These are phyloP conservation scores for Agrocybe pediades DNA, from an alignment of 768 basidiomycete species.

Conservation along the genomic window DNA sequence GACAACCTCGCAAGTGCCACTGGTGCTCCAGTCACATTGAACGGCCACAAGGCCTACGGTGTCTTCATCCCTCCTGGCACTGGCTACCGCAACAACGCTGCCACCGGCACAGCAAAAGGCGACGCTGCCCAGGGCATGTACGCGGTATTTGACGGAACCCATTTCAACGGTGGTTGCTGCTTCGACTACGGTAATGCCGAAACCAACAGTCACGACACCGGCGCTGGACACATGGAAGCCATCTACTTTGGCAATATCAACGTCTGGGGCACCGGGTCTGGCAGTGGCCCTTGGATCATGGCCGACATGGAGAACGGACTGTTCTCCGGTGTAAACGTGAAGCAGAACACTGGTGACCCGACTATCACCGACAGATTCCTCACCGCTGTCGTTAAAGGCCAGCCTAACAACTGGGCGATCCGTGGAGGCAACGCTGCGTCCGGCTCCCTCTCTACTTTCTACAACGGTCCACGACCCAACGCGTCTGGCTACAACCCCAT, in stretches of 20 bases:
- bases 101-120: slow-evolving; percentile 9
- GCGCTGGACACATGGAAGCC: slow-evolving; percentile 12
- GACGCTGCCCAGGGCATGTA: slow-evolving; percentile 12
- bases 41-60: slow-evolving; percentile 13
- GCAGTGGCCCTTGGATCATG: slow-evolving; percentile 14
- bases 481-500: slow-evolving; percentile 11
- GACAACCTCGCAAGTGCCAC: slow-evolving; percentile 13
- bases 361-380: slow-evolving; percentile 5
- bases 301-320: slow-evolving; percentile 13
- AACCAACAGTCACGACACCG: slow-evolving; percentile 10
- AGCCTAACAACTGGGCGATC: too few relatives aligned
- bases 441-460: slow-evolving; percentile 8
- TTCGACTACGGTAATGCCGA: slow-evolving; percentile 15
- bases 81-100: slow-evolving; percentile 14
- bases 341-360: slow-evolving; percentile 8
- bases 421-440: slow-evolving; percentile 12
- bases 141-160: slow-evolving; percentile 13
- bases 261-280: slow-evolving; percentile 10
- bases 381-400: slow-evolving; percentile 12
- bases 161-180: slow-evolving; percentile 12
- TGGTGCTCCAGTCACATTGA: slow-evolving; percentile 11
- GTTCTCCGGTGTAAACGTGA: slow-evolving; percentile 6
- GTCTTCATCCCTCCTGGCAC: slow-evolving; percentile 14
- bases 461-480: slow-evolving; percentile 8
- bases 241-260: slow-evolving; percentile 5